phyloP scores from a whole-genome alignment of 768 basidiomycete genomes.

The Trametes maxima region DNA sequence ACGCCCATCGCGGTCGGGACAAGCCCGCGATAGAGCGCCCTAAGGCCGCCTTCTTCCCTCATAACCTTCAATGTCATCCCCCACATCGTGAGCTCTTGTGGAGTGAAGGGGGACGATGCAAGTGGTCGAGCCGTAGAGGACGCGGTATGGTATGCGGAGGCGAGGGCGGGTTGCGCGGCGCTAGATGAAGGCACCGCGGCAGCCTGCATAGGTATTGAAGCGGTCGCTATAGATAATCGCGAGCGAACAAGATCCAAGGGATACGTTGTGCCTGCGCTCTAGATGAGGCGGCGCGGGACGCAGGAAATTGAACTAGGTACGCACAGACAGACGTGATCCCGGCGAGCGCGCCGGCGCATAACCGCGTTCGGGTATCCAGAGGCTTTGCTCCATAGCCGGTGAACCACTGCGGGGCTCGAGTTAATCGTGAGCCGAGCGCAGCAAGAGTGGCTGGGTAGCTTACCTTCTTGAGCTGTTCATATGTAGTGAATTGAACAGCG shows the following conservation, averaged over 20 bases:
- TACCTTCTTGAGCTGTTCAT: slow-evolving; percentile 90
- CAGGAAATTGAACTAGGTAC: slow-evolving; percentile 34
- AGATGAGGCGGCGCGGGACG: slow-evolving; percentile 1
- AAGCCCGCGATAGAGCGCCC: slow-evolving; percentile 84
- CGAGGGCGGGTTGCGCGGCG: slow-evolving; percentile 39
- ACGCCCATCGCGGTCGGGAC: slow-evolving; percentile 86
- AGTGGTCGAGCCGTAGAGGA: slow-evolving; percentile 28
- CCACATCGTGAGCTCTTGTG: slow-evolving; percentile 67
- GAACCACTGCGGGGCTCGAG: slow-evolving; percentile 56
- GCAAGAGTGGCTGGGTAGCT: background rate
- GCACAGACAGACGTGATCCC: slow-evolving; percentile 93
- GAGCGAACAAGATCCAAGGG: slow-evolving; percentile 94
- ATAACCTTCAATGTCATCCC: slow-evolving; percentile 93
- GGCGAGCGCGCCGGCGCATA: slow-evolving; percentile 86
- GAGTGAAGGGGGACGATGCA: slow-evolving; percentile 43
- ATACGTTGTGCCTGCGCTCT: slow-evolving; percentile 71
- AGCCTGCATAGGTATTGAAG: slow-evolving; percentile 53
- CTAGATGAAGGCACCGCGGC: slow-evolving; percentile 27
- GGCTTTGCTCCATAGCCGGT: slow-evolving; percentile 66
- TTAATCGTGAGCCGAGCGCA: slow-evolving; percentile 18
- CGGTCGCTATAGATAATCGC: slow-evolving; percentile 89
- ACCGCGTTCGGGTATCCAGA: slow-evolving; percentile 86
- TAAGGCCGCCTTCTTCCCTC: slow-evolving; percentile 88
- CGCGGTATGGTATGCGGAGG: slow-evolving; percentile 59
- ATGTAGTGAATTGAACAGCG: slow-evolving; percentile 84